Evolutionary conservation across 805 yeast species (phyloP).

Genomic region (Pichia ethanolica): DNA sequence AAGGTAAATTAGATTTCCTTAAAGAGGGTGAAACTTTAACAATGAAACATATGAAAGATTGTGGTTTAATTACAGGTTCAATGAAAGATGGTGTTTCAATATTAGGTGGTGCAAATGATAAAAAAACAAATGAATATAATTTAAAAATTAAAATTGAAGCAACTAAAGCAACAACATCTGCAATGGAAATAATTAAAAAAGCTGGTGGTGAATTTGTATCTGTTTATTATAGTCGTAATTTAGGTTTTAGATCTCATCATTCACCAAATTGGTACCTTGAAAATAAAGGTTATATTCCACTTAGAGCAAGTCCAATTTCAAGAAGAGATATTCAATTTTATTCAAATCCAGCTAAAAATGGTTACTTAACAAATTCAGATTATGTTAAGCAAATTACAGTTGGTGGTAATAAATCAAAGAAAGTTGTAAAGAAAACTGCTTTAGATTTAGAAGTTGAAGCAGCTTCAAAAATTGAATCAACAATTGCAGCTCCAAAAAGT

Average conservation of each 20-base stretch:
- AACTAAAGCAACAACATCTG: conserved; percentile 67
- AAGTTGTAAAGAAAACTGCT: conserved; percentile 15
- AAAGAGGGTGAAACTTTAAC: conserved; percentile 57
- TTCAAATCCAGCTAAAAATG: conserved; percentile 62
- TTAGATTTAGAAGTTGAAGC: conserved; percentile 19
- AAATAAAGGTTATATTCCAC: conserved; percentile 73
- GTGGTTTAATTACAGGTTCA: conserved; percentile 66
- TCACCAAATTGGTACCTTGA: conserved; percentile 62
- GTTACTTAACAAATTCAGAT: conserved; percentile 48
- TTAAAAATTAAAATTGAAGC: conserved; percentile 74
- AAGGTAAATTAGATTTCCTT: conserved; percentile 51
- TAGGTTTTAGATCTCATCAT: conserved; percentile 69
- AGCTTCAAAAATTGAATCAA: conserved; percentile 4
- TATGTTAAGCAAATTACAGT: conserved; percentile 29
- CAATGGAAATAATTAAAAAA: conserved; percentile 63
- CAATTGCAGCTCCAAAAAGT: conserved; percentile 1
- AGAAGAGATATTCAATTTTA: conserved; percentile 77
- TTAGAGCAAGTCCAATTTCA: conserved; percentile 78
- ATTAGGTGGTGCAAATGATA: conserved; percentile 54
- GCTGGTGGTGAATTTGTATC: conserved; percentile 73
- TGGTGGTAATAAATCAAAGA: conserved; percentile 13
- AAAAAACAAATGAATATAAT: conserved; percentile 41
- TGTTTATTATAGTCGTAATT: conserved; percentile 51
- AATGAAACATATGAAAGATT: conserved; percentile 67
- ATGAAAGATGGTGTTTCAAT: conserved; percentile 76